Conservation (phyloP, 192 early-diverging fungal species). For the Coemansia sp. region DNA sequence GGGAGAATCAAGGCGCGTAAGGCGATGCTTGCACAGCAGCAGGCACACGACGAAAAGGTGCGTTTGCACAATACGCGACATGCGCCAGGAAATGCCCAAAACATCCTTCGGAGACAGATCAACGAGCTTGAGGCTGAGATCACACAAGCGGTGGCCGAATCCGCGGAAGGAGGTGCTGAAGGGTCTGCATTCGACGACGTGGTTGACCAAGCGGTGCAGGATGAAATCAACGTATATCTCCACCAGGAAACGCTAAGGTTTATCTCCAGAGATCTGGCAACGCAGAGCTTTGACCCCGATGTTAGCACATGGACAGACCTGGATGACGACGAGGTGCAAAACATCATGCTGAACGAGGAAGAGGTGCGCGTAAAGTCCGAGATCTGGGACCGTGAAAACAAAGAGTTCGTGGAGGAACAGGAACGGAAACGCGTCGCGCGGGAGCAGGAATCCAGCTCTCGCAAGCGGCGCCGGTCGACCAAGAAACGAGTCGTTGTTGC, state of each 20-base stretch:
- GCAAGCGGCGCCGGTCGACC: slow-evolving; percentile 36
- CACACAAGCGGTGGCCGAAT: neutral
- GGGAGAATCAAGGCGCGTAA: slow-evolving; percentile 45
- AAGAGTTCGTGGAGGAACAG: slow-evolving; percentile 75
- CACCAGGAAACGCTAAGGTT: slow-evolving; percentile 23
- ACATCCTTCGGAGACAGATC: neutral
- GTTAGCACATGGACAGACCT: slow-evolving; percentile 59
- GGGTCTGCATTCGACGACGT: slow-evolving; percentile 9
- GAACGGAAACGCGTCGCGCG: slow-evolving; percentile 45
- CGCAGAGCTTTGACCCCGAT: slow-evolving; percentile 28
- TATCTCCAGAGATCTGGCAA: slow-evolving; percentile 11
- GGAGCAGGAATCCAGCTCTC: slow-evolving; percentile 24
- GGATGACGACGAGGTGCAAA: slow-evolving; percentile 76
- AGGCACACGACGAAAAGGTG: neutral
- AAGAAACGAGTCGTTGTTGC: slow-evolving; percentile 33
- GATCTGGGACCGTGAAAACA: slow-evolving; percentile 87
- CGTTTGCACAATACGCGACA: neutral
- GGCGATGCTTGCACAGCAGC: slow-evolving; percentile 32
- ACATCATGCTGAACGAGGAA: slow-evolving; percentile 66
- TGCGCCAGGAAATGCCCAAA: neutral
- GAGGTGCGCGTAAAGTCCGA: slow-evolving; percentile 78
- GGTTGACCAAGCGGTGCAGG: slow-evolving; percentile 25
- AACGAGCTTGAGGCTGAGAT: slow-evolving; percentile 4
- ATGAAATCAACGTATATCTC: slow-evolving; percentile 37
- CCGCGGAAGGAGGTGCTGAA: neutral